Percentiles rank a stretch among this genome's conserved stretches.
Evolutionary conservation across 1,139 yeast species (phyloP).

Genomic region (Yamadazyma buinensis): DNA sequence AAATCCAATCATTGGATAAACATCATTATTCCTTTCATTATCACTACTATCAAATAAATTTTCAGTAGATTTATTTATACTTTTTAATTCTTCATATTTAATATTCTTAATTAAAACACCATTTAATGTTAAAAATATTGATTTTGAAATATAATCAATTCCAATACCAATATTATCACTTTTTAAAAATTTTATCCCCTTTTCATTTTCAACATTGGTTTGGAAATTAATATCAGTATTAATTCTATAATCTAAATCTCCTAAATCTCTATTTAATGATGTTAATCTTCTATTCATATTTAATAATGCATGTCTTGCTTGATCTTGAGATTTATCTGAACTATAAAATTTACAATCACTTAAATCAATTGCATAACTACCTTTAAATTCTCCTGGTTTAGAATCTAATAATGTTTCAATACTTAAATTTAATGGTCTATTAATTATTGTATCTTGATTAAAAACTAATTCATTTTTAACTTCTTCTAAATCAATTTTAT

Average conservation of each 20-base stretch:
- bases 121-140: constrained; percentile 77
- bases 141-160: constrained; percentile 59
- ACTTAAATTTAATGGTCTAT: constrained; percentile 14
- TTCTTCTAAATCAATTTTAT: constrained; percentile 25
- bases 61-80: constrained; percentile 24
- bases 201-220: constrained; percentile 12
- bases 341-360: constrained; percentile 41
- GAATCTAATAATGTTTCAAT: constrained; percentile 21
- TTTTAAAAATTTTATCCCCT: constrained; percentile 16
- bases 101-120: constrained; percentile 52
- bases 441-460: constrained; percentile 15
- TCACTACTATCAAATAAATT: constrained; percentile 19
- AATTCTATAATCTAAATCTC: constrained; percentile 25
- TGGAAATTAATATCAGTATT: constrained; percentile 38
- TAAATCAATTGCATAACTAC: constrained; percentile 42
- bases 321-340: constrained; percentile 31
- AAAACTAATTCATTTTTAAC: constrained; percentile 25
- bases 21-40: constrained; percentile 19
- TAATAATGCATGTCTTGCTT: constrained; percentile 28
- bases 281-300: constrained; percentile 38
- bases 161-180: constrained; percentile 83
- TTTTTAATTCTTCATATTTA: constrained; percentile 26
- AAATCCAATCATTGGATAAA: constrained; percentile 42
- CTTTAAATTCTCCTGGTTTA: constrained; percentile 38
- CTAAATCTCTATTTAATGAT: constrained; percentile 26